phyloP scores from a whole-genome alignment of 2,329 filamentous ascomycete species.

The Laburnicola sp. region DNA sequence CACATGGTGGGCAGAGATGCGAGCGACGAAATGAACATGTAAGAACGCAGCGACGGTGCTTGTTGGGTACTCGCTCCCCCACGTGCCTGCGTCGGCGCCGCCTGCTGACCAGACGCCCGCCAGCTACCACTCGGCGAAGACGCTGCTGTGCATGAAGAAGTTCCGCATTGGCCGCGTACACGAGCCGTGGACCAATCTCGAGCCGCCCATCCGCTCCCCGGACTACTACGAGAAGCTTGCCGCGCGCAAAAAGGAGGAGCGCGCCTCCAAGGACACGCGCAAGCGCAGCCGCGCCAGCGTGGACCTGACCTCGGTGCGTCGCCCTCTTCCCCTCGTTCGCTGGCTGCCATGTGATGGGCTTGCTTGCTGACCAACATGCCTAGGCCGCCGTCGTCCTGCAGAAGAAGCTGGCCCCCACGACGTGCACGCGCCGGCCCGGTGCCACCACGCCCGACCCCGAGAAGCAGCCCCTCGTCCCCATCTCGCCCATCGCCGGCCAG shows the following conservation, averaged over 20 bases:
- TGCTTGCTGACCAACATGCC: constrained; percentile 20
- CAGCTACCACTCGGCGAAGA: constrained; percentile 62
- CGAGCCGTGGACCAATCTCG: constrained; percentile 61
- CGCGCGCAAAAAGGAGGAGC: constrained; percentile 18
- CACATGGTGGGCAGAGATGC: constrained; percentile 65
- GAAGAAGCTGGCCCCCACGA: constrained; percentile 30
- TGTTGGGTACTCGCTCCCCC: constrained; percentile 10
- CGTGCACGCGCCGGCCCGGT: constrained; percentile 22
- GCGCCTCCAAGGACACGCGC: constrained; percentile 13
- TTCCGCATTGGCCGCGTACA: constrained; percentile 62
- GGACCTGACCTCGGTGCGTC: constrained; percentile 36
- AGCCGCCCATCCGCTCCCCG: constrained; percentile 61
- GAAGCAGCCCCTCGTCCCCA: constrained; percentile 22
- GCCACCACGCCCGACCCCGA: constrained; percentile 21
- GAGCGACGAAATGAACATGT: constrained; percentile 63
- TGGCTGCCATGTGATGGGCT: constrained; percentile 9
- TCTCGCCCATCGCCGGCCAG: background rate
- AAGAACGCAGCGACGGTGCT: constrained; percentile 29
- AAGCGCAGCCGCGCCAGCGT: constrained; percentile 22
- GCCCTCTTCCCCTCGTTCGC: constrained; percentile 7
- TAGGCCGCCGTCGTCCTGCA: constrained; percentile 32
- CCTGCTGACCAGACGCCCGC: constrained; percentile 23
- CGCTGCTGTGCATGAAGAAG: constrained; percentile 61
- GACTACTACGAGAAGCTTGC: constrained; percentile 41
- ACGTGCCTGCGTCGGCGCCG: constrained; percentile 16